Evolutionary conservation across 2,329 filamentous ascomycete genomes (phyloP).

Genomic region (Didymella pinodella): DNA sequence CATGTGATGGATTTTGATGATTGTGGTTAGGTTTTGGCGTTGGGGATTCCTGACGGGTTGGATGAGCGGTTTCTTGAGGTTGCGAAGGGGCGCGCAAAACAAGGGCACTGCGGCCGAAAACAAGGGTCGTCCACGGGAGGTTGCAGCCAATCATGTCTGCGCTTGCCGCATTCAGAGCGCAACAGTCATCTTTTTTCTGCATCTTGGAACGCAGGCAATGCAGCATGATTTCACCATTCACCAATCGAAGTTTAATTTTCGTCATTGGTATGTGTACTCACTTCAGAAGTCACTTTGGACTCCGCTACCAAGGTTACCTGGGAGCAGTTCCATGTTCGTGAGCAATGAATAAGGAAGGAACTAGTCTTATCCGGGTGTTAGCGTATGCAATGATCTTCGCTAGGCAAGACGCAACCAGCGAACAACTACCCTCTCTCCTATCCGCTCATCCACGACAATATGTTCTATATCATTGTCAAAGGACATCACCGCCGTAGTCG

Average conservation of each 20-base stretch:
- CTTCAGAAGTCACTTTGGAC: not conserved
- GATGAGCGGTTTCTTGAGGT: slow-evolving; percentile 26
- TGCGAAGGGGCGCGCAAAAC: slow-evolving; percentile 24
- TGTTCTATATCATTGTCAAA: not conserved
- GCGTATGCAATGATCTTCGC: slow-evolving; percentile 21
- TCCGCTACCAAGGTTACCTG: not conserved
- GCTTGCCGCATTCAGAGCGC: slow-evolving; percentile 15
- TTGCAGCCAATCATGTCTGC: slow-evolving; percentile 15
- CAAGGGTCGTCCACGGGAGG: not conserved
- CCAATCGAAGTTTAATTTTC: not conserved
- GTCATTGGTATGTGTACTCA: not conserved
- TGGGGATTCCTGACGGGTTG: slow-evolving; percentile 20
- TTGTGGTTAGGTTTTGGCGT: slow-evolving; percentile 29
- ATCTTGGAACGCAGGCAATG: not conserved
- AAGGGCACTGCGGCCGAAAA: slow-evolving; percentile 16
- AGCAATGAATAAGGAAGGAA: slow-evolving; percentile 12
- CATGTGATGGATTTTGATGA: slow-evolving; percentile 33
- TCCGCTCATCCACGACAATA: not conserved
- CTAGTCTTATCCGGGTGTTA: slow-evolving; percentile 3
- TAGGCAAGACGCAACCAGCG: slow-evolving; percentile 1
- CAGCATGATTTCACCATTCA: not conserved
- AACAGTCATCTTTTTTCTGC: slow-evolving; percentile 4
- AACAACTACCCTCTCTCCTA: not conserved
- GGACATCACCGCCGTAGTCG: not conserved
- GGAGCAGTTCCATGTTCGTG: not conserved